These are phyloP conservation scores for Hordeum marinum DNA, from an alignment of 176 grass and related monocot genomes.

Conservation along the genomic window DNA sequence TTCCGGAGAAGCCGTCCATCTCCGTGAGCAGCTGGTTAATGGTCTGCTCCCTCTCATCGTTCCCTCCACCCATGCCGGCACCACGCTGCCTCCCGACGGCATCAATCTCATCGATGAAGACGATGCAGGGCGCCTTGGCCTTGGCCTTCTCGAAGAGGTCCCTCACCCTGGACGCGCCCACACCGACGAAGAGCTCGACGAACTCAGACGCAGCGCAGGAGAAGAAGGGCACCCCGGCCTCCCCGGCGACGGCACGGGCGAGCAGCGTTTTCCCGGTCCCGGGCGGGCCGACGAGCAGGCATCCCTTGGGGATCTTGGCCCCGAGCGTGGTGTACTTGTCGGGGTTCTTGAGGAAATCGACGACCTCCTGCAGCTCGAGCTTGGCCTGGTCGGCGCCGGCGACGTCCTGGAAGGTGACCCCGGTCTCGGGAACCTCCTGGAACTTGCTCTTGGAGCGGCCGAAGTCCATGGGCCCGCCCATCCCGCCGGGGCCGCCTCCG, in stretches of 20 bases:
- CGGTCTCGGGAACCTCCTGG: conserved; percentile 96
- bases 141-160: conserved; percentile 99
- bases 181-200: conserved; percentile 93
- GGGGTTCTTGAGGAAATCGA: conserved; percentile 93
- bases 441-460: conserved; percentile 96
- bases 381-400: conserved; percentile 97
- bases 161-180: conserved; percentile 80
- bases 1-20: conserved; percentile 96
- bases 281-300: conserved; percentile 81
- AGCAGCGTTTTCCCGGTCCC: conserved; percentile 89
- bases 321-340: conserved; percentile 96
- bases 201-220: conserved; percentile 93
- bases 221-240: conserved; percentile 95
- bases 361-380: conserved; percentile 95
- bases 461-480: conserved; percentile 97
- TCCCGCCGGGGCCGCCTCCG: conserved; percentile 67
- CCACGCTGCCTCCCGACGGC: conserved; percentile 92
- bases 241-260: conserved; percentile 81
- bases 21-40: conserved; percentile 96
- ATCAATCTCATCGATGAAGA: conserved; percentile 96
- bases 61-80: conserved; percentile 81
- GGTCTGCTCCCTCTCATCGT: conserved; percentile 98
- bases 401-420: conserved; percentile 75
- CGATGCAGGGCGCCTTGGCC: conserved; percentile 95
- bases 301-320: conserved; percentile 93